Percentiles rank a stretch among this genome's conserved stretches.
Conservation (phyloP, 139 green algal species). For the Auxenochlorella protothecoides region DNA sequence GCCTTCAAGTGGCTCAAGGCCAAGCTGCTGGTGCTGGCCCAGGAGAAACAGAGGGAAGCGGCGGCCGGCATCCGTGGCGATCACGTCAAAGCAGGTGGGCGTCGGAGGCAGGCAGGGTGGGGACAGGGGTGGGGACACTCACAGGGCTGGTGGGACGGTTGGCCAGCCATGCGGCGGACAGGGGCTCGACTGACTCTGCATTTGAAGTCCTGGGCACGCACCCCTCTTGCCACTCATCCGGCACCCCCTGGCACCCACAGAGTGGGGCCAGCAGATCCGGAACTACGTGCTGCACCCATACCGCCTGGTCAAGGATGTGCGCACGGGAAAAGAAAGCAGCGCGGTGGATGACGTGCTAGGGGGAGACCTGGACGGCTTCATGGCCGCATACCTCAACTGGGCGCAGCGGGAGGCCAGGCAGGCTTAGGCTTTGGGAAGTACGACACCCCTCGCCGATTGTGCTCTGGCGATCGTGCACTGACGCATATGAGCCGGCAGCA, state of each 20-base stretch:
- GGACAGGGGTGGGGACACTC: neutral
- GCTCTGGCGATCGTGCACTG: too few relatives aligned
- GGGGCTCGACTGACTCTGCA: neutral
- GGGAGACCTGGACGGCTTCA: conserved; percentile 42
- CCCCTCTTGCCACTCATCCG: neutral
- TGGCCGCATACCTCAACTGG: conserved; percentile 10
- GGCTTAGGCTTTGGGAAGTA: too few relatives aligned
- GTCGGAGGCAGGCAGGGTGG: neutral
- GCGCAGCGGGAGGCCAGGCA: too few relatives aligned
- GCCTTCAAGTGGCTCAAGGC: conserved; percentile 65
- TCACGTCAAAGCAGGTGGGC: conserved; percentile 52
- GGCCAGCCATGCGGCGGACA: neutral
- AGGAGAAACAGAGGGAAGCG: conserved; percentile 66
- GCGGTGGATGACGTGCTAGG: conserved; percentile 66
- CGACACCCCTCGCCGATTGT: too few relatives aligned
- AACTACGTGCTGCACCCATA: conserved; percentile 99
- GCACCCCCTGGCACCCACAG: conserved; percentile 36
- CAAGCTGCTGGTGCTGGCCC: conserved; percentile 73
- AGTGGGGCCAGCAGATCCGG: conserved; percentile 94
- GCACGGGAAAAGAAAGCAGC: conserved; percentile 54
- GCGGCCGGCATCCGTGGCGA: conserved; percentile 84
- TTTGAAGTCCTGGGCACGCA: neutral
- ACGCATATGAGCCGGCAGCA: too few relatives aligned
- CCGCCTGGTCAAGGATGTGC: conserved; percentile 89
- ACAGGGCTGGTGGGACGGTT: neutral